Percentiles rank a stretch among this genome's conserved stretches.
These are phyloP conservation scores for Cytospora piceicola DNA, from an alignment of 2,329 filamentous ascomycete species.

Conservation along the genomic window DNA sequence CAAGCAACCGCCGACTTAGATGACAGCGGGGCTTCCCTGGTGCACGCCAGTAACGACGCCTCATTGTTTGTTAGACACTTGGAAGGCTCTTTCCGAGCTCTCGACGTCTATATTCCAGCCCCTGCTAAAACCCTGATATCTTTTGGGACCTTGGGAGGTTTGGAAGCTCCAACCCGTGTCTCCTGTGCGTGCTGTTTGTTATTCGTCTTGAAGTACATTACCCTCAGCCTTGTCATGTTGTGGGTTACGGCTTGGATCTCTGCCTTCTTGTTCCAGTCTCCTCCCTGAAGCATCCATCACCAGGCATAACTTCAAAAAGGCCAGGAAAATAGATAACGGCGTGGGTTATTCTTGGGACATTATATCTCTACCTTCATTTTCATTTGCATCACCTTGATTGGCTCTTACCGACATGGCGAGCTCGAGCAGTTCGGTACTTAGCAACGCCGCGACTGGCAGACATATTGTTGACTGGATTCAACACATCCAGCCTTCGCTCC, in stretches of 20 bases:
- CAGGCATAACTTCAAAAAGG: conserved; percentile 8
- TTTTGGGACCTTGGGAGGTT: background rate
- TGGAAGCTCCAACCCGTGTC: conserved; percentile 7
- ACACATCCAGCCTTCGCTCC: conserved; percentile 13
- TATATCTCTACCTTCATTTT: conserved; percentile 1
- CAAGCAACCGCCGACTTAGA: background rate
- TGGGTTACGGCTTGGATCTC: conserved; percentile 29
- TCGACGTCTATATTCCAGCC: background rate
- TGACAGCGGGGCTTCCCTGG: background rate
- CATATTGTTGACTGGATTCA: conserved; percentile 14
- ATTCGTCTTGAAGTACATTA: conserved; percentile 1
- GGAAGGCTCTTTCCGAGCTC: background rate
- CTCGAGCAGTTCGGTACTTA: conserved; percentile 11
- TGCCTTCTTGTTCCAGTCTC: conserved; percentile 25
- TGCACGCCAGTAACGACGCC: conserved; percentile 3
- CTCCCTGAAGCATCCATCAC: conserved; percentile 22
- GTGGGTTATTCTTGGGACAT: conserved; percentile 2
- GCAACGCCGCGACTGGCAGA: conserved; percentile 21
- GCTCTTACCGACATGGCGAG: conserved; percentile 25
- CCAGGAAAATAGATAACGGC: background rate
- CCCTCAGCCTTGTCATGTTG: conserved; percentile 27
- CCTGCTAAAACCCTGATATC: background rate
- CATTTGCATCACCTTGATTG: conserved; percentile 4
- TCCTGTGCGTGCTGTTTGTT: conserved; percentile 11
- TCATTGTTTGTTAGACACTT: background rate